Conservation (phyloP, 495 filamentous ascomycete genomes). For the Bombardia bombarda region DNA sequence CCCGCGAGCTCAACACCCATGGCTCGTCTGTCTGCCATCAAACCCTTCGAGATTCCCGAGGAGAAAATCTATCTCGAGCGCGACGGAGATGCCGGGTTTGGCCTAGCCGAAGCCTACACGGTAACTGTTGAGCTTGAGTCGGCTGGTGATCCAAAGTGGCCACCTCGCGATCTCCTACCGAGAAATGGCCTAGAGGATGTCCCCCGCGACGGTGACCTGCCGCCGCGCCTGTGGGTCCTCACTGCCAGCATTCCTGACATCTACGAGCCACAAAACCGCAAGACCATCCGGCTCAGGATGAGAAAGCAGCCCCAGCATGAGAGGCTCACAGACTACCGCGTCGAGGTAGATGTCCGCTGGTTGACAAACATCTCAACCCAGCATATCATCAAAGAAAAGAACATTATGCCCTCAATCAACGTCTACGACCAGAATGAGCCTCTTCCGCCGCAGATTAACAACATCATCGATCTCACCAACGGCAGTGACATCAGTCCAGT, state of each 20-base stretch:
- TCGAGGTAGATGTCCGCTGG: constrained; percentile 43
- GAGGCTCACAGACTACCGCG: constrained; percentile 26
- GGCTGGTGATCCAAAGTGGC: constrained; percentile 38
- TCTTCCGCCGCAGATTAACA: constrained; percentile 21
- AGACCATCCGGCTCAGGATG: constrained; percentile 27
- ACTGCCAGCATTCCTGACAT: constrained; percentile 30
- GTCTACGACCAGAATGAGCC: constrained; percentile 21
- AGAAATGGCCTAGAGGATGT: constrained; percentile 16
- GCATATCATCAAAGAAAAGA: constrained; percentile 16
- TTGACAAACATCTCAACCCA: constrained; percentile 22
- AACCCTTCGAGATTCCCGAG: constrained; percentile 39
- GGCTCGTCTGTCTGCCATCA: constrained; percentile 34
- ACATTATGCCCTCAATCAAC: constrained; percentile 20
- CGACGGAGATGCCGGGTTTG: constrained; percentile 30
- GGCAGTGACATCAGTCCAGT: constrained; percentile 20
- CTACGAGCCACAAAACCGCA: constrained; percentile 30
- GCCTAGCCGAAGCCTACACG: constrained; percentile 37
- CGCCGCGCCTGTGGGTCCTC: constrained; percentile 30
- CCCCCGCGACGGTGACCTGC: constrained; percentile 17
- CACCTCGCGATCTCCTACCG: constrained; percentile 33
- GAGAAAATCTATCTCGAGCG: constrained; percentile 40
- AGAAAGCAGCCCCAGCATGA: constrained; percentile 23
- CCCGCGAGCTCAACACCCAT: constrained; percentile 30
- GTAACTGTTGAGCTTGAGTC: constrained; percentile 41
- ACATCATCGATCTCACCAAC: constrained; percentile 7